Percentiles rank a stretch among this genome's conserved stretches.
phyloP scores from a whole-genome alignment of 2,329 filamentous ascomycete genomes.

The Penicillium sp. region DNA sequence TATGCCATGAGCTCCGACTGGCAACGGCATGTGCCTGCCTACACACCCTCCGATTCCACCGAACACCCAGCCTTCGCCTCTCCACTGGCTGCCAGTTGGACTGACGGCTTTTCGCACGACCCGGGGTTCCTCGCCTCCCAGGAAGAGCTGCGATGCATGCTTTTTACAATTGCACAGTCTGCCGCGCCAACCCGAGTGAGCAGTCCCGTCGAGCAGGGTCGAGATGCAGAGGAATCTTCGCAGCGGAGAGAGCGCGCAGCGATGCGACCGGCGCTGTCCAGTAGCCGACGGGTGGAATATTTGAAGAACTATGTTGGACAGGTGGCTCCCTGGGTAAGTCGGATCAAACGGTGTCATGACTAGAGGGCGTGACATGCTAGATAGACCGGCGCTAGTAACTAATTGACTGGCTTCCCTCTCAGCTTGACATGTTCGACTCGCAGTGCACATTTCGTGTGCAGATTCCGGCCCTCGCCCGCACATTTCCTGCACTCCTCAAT shows the following conservation, averaged over 20 bases:
- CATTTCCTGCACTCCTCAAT: constrained; percentile 51
- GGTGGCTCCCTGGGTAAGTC: constrained; percentile 56
- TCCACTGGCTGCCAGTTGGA: constrained; percentile 25
- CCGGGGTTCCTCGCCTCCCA: constrained; percentile 52
- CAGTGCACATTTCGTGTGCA: constrained; percentile 58
- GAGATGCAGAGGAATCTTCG: constrained; percentile 2
- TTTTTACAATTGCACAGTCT: constrained; percentile 52
- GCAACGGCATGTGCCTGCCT: constrained; percentile 13
- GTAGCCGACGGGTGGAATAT: constrained; percentile 43
- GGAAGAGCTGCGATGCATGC: constrained; percentile 49
- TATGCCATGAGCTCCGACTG: constrained; percentile 13
- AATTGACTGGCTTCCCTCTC: neutral
- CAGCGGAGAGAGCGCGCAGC: constrained; percentile 4
- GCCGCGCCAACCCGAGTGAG: constrained; percentile 47
- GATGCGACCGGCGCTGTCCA: constrained; percentile 33
- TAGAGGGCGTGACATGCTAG: too few relatives aligned
- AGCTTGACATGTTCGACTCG: constrained; percentile 63
- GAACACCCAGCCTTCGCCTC: constrained; percentile 21
- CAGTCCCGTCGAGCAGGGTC: constrained; percentile 35
- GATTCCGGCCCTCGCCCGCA: constrained; percentile 55
- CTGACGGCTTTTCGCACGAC: constrained; percentile 40
- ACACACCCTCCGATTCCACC: constrained; percentile 18
- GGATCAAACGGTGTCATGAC: neutral
- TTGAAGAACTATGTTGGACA: constrained; percentile 58
- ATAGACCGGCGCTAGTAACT: constrained; percentile 1